Conservation (phyloP, 495 filamentous ascomycete species). For the Penicillium coffeae region DNA sequence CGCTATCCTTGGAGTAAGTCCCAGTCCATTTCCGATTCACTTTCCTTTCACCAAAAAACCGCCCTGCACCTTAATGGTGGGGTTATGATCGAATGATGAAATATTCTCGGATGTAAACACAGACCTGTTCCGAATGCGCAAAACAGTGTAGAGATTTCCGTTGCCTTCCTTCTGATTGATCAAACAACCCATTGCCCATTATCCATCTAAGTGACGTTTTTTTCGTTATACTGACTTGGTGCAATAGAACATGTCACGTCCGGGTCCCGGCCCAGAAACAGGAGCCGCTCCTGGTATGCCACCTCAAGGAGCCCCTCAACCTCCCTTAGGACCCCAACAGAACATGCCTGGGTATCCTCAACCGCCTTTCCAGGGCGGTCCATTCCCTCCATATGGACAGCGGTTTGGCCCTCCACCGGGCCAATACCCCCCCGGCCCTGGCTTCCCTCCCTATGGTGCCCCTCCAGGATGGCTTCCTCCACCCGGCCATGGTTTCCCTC, state of each 20-base stretch:
- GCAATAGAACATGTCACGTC: slow-evolving; percentile 38
- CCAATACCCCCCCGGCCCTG: slow-evolving; percentile 54
- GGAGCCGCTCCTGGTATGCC: slow-evolving; percentile 39
- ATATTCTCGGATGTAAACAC: slow-evolving; percentile 55
- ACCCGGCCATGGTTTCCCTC: slow-evolving; percentile 75
- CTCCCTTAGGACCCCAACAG: slow-evolving; percentile 41
- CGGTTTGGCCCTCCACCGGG: slow-evolving; percentile 54
- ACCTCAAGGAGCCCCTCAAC: slow-evolving; percentile 38
- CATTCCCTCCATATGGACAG: slow-evolving; percentile 50
- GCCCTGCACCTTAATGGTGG: slow-evolving; percentile 8
- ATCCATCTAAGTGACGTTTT: slow-evolving; percentile 2
- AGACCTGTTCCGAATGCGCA: slow-evolving; percentile 76
- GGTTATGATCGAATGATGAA: slow-evolving; percentile 57
- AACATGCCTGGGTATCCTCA: slow-evolving; percentile 47
- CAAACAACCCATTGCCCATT: slow-evolving; percentile 14
- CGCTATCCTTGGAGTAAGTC: slow-evolving; percentile 94
- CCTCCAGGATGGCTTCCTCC: slow-evolving; percentile 77
- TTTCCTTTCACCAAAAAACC: slow-evolving; percentile 1
- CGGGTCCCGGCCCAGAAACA: slow-evolving; percentile 16
- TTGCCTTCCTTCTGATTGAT: slow-evolving; percentile 97
- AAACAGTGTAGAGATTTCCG: slow-evolving; percentile 94
- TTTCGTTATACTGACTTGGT: slow-evolving; percentile 21
- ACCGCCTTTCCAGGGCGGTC: slow-evolving; percentile 44
- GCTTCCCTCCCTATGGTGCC: slow-evolving; percentile 58
- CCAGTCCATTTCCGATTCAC: neutral